A percentile compares a stretch with the other conserved stretches of the same genome.
Evolutionary conservation across 2,329 filamentous ascomycete species (phyloP).

Genomic region (Scedosporium dehoogii): DNA sequence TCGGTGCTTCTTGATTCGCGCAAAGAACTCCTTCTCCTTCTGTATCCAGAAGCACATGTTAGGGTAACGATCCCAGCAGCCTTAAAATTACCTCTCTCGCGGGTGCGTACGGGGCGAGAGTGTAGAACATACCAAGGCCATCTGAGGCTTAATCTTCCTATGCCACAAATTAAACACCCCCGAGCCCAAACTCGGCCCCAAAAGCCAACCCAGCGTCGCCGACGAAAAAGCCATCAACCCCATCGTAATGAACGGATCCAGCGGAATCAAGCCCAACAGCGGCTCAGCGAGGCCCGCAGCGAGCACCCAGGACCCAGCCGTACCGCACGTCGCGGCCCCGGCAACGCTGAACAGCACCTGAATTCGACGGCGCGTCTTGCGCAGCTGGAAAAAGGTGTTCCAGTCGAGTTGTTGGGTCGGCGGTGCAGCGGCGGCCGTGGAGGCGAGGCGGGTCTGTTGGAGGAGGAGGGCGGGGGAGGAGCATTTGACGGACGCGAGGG

Average conservation of each 20-base stretch:
- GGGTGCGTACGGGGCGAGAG: not conserved
- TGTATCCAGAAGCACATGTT: constrained; percentile 20
- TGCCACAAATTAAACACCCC: constrained; percentile 70
- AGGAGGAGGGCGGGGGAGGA: constrained; percentile 14
- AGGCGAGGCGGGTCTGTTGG: constrained; percentile 8
- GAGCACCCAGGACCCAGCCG: constrained; percentile 54
- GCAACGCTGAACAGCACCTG: constrained; percentile 68
- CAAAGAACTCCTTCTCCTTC: constrained; percentile 94
- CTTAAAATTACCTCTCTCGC: not conserved
- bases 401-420: constrained; percentile 53
- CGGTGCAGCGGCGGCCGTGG: constrained; percentile 13
- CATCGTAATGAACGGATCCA: constrained; percentile 81
- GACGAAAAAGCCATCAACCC: constrained; percentile 70
- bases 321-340: constrained; percentile 52
- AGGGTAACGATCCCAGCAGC: not conserved
- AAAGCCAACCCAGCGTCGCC: constrained; percentile 76
- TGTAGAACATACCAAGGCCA: constrained; percentile 50
- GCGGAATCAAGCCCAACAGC: constrained; percentile 59
- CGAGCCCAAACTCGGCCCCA: constrained; percentile 74
- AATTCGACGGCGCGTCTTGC: constrained; percentile 74
- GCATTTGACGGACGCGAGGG: constrained; percentile 7
- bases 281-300: constrained; percentile 63
- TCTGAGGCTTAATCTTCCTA: constrained; percentile 58
- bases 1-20: constrained; percentile 80
- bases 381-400: constrained; percentile 88